phyloP scores from a whole-genome alignment of 352 stramenopile genomes.

The Phytophthora pistaciae region DNA sequence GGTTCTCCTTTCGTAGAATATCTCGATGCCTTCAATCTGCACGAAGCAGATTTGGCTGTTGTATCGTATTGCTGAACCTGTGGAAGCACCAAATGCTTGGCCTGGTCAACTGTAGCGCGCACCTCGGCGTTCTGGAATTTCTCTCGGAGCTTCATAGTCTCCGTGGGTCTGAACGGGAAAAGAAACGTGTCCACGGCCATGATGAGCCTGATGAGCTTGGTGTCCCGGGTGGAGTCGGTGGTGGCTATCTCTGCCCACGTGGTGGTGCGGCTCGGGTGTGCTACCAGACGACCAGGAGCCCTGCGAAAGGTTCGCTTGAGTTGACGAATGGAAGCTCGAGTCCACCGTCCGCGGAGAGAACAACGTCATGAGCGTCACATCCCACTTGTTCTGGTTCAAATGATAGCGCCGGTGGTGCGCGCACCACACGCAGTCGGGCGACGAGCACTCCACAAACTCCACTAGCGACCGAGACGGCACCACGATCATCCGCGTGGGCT shows the following conservation, averaged over 20 bases:
- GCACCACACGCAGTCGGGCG: slow-evolving; percentile 76
- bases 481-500: slow-evolving; percentile 60
- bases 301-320: slow-evolving; percentile 47
- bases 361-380: slow-evolving; percentile 61
- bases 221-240: slow-evolving; percentile 25
- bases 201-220: slow-evolving; percentile 19
- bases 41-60: slow-evolving; percentile 2
- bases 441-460: slow-evolving; percentile 80
- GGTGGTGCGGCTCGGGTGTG: slow-evolving; percentile 28
- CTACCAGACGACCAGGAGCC: slow-evolving; percentile 47
- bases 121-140: slow-evolving; percentile 26
- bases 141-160: slow-evolving; percentile 32
- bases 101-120: slow-evolving; percentile 34
- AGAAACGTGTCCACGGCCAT: slow-evolving; percentile 12
- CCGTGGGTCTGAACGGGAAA: slow-evolving; percentile 30
- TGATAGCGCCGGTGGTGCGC: slow-evolving; percentile 74
- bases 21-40: slow-evolving; percentile 12
- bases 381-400: slow-evolving; percentile 68
- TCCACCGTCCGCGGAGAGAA: slow-evolving; percentile 69
- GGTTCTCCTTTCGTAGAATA: slow-evolving; percentile 2
- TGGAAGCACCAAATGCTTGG: neutral
- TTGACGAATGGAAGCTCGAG: slow-evolving; percentile 65
- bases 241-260: slow-evolving; percentile 35
- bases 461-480: slow-evolving; percentile 59
- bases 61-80: neutral